phyloP scores from a whole-genome alignment of 1,284 basidiomycete species.

The Stygiomarasmius scandens region DNA sequence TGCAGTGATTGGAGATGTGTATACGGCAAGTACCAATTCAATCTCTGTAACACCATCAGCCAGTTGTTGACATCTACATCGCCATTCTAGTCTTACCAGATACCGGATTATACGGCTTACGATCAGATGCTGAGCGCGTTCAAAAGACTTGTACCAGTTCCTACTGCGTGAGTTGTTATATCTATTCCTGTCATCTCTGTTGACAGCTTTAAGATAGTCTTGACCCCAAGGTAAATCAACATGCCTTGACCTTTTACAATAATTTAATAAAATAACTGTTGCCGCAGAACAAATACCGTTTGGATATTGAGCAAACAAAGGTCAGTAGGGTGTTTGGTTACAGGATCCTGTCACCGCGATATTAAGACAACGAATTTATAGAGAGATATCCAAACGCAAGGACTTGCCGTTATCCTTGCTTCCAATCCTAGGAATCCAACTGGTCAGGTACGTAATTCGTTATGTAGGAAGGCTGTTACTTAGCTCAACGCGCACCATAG shows the following conservation, averaged over 20 bases:
- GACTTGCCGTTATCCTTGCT: conserved; percentile 83
- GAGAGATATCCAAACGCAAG: conserved; percentile 80
- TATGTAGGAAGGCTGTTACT: background rate
- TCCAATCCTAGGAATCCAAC: conserved; percentile 94
- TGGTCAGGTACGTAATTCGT: conserved; percentile 58
- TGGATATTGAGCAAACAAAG: conserved; percentile 77
- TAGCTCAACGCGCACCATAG: conserved; percentile 19
- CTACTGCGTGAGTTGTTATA: conserved; percentile 66
- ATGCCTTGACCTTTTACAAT: background rate
- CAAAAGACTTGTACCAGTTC: conserved; percentile 87
- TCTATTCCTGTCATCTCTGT: background rate
- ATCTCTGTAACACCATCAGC: background rate
- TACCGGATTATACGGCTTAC: conserved; percentile 88
- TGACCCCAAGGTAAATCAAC: conserved; percentile 53
- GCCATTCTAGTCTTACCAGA: conserved; percentile 70
- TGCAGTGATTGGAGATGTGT: conserved; percentile 86
- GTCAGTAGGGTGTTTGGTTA: conserved; percentile 37
- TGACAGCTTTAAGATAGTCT: conserved; percentile 39
- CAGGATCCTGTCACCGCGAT: no score
- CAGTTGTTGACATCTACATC: conserved; percentile 5
- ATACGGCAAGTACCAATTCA: conserved; percentile 51
- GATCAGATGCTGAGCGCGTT: conserved; percentile 88
- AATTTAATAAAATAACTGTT: background rate
- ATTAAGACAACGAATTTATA: conserved; percentile 31
- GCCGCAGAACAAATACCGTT: conserved; percentile 57